A percentile compares a stretch with the other conserved stretches of the same genome.
phyloP scores from a whole-genome alignment of 2,329 filamentous ascomycete genomes.

The Neofusicoccum sp. region DNA sequence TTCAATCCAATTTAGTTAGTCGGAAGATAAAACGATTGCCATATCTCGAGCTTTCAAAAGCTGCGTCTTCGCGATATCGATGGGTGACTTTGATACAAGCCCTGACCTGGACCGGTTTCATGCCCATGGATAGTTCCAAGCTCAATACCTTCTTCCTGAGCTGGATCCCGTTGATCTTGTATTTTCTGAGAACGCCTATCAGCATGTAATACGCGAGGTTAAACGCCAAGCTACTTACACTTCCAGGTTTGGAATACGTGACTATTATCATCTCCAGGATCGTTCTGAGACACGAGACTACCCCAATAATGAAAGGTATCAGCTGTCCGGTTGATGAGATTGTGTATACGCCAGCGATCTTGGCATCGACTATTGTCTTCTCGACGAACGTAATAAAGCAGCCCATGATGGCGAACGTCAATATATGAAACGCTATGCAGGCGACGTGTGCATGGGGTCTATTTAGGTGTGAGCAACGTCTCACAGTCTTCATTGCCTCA shows the following conservation, averaged over 20 bases:
- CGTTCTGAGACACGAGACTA: not conserved
- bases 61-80: too few species aligned
- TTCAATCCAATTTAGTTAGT: too few species aligned
- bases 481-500: not conserved
- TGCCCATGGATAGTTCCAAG: too few species aligned
- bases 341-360: not conserved
- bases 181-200: not conserved
- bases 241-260: not conserved
- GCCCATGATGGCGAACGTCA: not conserved
- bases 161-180: not conserved
- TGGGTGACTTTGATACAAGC: not conserved
- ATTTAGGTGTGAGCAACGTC: not conserved
- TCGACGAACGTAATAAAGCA: not conserved
- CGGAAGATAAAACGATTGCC: too few species aligned
- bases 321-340: not conserved
- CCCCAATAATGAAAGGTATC: constrained; percentile 8
- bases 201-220: too few species aligned
- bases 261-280: not conserved
- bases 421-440: not conserved
- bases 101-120: too few species aligned
- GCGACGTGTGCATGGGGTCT: not conserved
- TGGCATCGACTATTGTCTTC: not conserved
- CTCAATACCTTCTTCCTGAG: too few species aligned
- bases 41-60: too few species aligned
- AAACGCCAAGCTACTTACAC: too few species aligned